phyloP scores from a whole-genome alignment of 2,329 filamentous ascomycete genomes.

The Pseudocercospora fuligena region DNA sequence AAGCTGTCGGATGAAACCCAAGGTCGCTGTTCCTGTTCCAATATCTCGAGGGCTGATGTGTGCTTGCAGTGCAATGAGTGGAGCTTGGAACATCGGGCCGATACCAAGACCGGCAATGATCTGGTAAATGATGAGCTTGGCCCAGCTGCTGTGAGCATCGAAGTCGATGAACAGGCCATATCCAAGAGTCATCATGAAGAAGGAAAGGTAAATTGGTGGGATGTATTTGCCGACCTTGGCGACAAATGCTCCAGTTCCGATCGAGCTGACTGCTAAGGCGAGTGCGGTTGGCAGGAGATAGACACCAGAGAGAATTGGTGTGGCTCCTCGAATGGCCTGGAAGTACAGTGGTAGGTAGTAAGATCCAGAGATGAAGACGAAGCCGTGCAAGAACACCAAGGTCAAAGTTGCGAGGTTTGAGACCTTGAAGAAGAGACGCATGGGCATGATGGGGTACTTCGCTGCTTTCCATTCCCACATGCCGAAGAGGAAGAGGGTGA shows the following conservation, averaged over 20 bases:
- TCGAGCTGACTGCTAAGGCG: constrained; percentile 39
- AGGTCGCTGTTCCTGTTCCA: constrained; percentile 70
- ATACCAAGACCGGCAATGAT: constrained; percentile 67
- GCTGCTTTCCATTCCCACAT: constrained; percentile 75
- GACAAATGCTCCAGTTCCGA: constrained; percentile 48
- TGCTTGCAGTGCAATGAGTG: constrained; percentile 70
- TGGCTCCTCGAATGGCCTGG: constrained; percentile 72
- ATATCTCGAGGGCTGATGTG: constrained; percentile 66
- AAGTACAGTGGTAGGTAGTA: constrained; percentile 89
- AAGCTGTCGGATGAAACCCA: constrained; percentile 70
- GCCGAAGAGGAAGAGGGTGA: constrained; percentile 66
- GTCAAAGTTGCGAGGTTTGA: constrained; percentile 70
- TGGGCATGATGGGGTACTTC: constrained; percentile 77
- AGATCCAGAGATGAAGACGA: constrained; percentile 74
- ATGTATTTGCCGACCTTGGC: constrained; percentile 53
- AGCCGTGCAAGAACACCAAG: constrained; percentile 73
- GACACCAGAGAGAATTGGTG: constrained; percentile 73
- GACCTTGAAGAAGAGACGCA: constrained; percentile 68
- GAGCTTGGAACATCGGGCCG: constrained; percentile 71
- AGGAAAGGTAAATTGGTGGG: constrained; percentile 57
- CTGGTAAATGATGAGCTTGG: constrained; percentile 57
- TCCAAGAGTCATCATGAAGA: constrained; percentile 46
- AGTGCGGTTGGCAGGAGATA: constrained; percentile 49
- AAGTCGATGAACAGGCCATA: constrained; percentile 47
- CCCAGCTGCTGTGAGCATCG: constrained; percentile 40